A percentile compares a stretch with the other conserved stretches of the same genome.
Conservation (phyloP, 352 stramenopile genomes). For the Globisporangium abappressorium region DNA sequence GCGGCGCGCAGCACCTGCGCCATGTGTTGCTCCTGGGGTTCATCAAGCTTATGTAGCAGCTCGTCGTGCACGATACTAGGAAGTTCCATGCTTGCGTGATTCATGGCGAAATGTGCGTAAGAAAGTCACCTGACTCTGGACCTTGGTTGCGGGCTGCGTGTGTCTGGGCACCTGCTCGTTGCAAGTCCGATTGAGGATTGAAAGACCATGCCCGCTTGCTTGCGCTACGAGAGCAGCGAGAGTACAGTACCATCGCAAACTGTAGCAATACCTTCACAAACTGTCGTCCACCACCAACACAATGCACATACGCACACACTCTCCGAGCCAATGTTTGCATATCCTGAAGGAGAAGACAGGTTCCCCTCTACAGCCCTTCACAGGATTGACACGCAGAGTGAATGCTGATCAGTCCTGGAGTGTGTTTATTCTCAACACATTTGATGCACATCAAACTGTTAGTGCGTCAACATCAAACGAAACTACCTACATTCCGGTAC, state of each 20-base stretch:
- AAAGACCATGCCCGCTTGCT: background rate
- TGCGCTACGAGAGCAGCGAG: background rate
- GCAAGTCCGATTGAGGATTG: background rate
- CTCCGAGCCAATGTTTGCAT: background rate
- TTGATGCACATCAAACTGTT: no score
- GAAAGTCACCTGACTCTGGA: background rate
- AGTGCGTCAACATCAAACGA: no score
- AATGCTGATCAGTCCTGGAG: no score
- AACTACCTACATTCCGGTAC: no score
- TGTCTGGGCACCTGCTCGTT: background rate
- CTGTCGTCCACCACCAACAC: background rate
- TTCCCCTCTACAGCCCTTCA: no score
- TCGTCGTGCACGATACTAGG: background rate
- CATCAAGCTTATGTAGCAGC: background rate
- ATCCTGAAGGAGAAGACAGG: background rate
- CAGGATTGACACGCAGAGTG: no score
- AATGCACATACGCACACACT: background rate
- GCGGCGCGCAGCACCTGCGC: background rate
- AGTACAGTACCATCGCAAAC: background rate
- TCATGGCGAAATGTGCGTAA: background rate
- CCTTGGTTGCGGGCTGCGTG: background rate
- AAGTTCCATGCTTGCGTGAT: background rate
- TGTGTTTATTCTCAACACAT: no score
- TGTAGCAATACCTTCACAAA: background rate
- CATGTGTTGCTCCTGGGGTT: background rate